phyloP scores from a whole-genome alignment of 2,329 filamentous ascomycete species.

The Nigrospora oryzae region DNA sequence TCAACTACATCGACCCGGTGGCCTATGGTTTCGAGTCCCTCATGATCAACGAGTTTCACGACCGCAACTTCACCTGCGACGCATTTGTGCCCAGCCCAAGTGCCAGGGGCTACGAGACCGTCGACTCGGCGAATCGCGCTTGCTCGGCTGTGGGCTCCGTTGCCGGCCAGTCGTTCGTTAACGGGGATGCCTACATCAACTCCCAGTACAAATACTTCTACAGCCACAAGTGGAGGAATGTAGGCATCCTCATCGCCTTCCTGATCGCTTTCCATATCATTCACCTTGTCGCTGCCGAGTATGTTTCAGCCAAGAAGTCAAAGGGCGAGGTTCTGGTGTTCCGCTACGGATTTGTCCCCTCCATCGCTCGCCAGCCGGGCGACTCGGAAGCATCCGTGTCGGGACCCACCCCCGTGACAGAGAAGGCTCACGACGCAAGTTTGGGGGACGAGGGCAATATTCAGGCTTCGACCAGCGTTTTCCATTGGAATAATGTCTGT shows the following conservation, averaged over 20 bases:
- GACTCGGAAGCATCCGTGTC: neutral
- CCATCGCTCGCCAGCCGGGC: neutral
- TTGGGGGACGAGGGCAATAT: neutral
- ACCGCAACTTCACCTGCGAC: slow-evolving; percentile 48
- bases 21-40: slow-evolving; percentile 67
- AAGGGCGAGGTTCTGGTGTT: slow-evolving; percentile 66
- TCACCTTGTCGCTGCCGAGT: slow-evolving; percentile 56
- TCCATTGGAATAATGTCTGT: slow-evolving; percentile 71
- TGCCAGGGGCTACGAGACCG: neutral
- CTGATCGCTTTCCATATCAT: slow-evolving; percentile 51
- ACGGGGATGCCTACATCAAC: slow-evolving; percentile 52
- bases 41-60: slow-evolving; percentile 65
- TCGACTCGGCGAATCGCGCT: neutral
- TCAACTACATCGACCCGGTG: slow-evolving; percentile 66
- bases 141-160: slow-evolving; percentile 47
- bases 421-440: neutral
- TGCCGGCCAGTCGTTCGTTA: slow-evolving; percentile 43
- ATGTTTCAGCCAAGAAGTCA: slow-evolving; percentile 54
- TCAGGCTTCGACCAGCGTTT: slow-evolving; percentile 36
- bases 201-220: slow-evolving; percentile 47
- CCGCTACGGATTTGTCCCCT: slow-evolving; percentile 23
- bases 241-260: slow-evolving; percentile 41
- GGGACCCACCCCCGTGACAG: neutral
- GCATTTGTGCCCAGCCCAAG: slow-evolving; percentile 20
- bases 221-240: slow-evolving; percentile 55